Evolutionary conservation across 768 basidiomycete genomes (phyloP).

Genomic region (Mycena rebaudengoi): DNA sequence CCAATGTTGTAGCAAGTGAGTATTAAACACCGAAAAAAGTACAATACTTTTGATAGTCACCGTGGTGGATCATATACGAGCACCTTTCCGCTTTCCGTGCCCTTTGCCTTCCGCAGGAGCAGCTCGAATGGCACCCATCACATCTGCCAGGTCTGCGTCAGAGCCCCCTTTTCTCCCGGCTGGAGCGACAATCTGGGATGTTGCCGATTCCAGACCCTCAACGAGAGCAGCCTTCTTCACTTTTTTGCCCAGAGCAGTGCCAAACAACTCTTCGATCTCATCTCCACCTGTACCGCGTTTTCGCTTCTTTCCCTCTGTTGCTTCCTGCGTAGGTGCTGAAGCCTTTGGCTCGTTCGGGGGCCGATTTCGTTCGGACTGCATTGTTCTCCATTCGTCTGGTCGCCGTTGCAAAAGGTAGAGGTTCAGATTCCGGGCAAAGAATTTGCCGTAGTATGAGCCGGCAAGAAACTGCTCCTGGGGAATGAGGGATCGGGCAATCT

Average conservation of each 20-base stretch:
- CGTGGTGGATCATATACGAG: not conserved
- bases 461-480: slow-evolving; percentile 75
- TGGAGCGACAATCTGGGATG: slow-evolving; percentile 14
- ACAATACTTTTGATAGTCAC: slow-evolving; percentile 23
- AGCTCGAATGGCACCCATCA: slow-evolving; percentile 67
- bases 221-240: slow-evolving; percentile 62
- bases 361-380: slow-evolving; percentile 61
- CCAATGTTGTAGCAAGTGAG: too few relatives aligned
- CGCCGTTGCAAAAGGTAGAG: slow-evolving; percentile 79
- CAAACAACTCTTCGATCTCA: slow-evolving; percentile 82
- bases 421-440: slow-evolving; percentile 82
- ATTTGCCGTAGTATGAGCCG: slow-evolving; percentile 86
- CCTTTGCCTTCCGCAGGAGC: slow-evolving; percentile 60
- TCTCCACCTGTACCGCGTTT: slow-evolving; percentile 62
- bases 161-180: slow-evolving; percentile 22
- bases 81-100: slow-evolving; percentile 35
- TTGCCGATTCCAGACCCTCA: not conserved
- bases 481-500: slow-evolving; percentile 85
- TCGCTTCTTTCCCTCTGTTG: slow-evolving; percentile 44
- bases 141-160: slow-evolving; percentile 53
- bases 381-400: slow-evolving; percentile 85
- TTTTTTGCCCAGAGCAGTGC: slow-evolving; percentile 63
- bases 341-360: not conserved
- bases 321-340: not conserved
- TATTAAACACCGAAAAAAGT: not conserved